These are phyloP conservation scores for Penicillium turbatum DNA, from an alignment of 495 filamentous ascomycete species.

Conservation along the genomic window DNA sequence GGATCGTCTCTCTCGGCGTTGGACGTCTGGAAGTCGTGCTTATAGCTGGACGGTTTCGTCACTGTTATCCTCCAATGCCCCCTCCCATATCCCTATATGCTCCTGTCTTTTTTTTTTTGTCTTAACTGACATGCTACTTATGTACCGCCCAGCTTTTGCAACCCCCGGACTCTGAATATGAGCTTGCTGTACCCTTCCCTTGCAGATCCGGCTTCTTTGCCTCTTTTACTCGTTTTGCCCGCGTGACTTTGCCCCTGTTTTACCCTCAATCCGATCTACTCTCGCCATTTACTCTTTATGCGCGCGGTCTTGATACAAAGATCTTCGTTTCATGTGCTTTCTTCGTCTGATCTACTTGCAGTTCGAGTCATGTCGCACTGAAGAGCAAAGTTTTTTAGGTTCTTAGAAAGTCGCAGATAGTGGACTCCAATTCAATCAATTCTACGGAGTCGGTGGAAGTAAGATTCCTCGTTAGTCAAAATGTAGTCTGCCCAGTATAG, in stretches of 20 bases:
- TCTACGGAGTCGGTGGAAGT: no score
- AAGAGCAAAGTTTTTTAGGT: conserved; percentile 12
- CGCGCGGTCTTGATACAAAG: conserved; percentile 3
- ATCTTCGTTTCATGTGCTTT: conserved; percentile 10
- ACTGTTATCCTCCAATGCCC: conserved; percentile 15
- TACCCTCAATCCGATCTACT: conserved; percentile 4
- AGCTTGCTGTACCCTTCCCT: conserved; percentile 17
- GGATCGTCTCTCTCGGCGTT: conserved; percentile 45
- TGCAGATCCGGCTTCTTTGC: conserved; percentile 10
- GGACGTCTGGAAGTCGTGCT: conserved; percentile 45
- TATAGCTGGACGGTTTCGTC: conserved; percentile 36
- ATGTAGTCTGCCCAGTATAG: no score
- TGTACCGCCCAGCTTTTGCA: no score
- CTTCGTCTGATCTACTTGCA: neutral
- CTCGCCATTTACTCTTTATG: neutral
- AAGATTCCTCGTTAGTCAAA: no score
- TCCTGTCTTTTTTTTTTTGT: neutral
- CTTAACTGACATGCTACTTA: neutral
- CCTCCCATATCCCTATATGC: conserved; percentile 26
- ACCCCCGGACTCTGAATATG: conserved; percentile 13
- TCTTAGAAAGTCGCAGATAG: conserved; percentile 19
- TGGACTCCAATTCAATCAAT: conserved; percentile 11
- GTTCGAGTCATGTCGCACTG: neutral
- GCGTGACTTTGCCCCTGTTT: neutral
- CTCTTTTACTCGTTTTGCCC: neutral